A percentile compares a stretch with the other conserved stretches of the same genome.
phyloP scores from a whole-genome alignment of 345 rosid genomes.

The Populus tremula region DNA sequence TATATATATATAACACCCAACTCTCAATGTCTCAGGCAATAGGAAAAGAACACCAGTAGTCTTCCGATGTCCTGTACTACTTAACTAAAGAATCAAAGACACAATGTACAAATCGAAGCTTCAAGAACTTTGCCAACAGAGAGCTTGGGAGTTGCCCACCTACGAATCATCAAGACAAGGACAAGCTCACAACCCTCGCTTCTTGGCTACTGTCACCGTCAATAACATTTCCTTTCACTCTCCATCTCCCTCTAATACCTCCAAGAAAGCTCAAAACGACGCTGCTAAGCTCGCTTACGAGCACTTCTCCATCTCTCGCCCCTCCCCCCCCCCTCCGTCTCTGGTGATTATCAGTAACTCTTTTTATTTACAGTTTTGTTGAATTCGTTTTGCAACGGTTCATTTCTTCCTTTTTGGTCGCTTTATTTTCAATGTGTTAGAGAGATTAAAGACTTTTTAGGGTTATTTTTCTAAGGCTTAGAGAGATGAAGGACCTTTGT shows the following conservation, averaged over 20 bases:
- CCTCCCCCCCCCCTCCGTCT: not conserved
- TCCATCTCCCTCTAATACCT: slow-evolving; percentile 3
- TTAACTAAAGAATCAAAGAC: not conserved
- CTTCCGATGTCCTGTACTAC: too few relatives aligned
- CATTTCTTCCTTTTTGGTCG: not conserved
- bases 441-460: not conserved
- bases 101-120: slow-evolving; percentile 37
- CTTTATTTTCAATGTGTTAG: not conserved
- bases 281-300: slow-evolving; percentile 41
- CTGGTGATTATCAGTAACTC: not conserved
- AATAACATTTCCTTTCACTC: slow-evolving; percentile 26
- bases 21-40: too few relatives aligned
- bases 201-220: slow-evolving; percentile 38
- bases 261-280: slow-evolving; percentile 46
- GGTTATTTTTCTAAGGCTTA: not conserved
- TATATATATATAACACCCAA: too few relatives aligned
- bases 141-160: slow-evolving; percentile 29
- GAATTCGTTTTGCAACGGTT: not conserved
- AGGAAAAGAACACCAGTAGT: too few relatives aligned
- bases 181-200: slow-evolving; percentile 37
- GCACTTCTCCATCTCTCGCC: slow-evolving; percentile 11
- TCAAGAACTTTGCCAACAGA: slow-evolving; percentile 41
- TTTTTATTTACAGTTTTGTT: not conserved
- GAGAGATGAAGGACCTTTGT: not conserved
- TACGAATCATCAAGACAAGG: slow-evolving; percentile 31